Conservation (phyloP, 257 asterid species). For the Solanum lignicaule region DNA sequence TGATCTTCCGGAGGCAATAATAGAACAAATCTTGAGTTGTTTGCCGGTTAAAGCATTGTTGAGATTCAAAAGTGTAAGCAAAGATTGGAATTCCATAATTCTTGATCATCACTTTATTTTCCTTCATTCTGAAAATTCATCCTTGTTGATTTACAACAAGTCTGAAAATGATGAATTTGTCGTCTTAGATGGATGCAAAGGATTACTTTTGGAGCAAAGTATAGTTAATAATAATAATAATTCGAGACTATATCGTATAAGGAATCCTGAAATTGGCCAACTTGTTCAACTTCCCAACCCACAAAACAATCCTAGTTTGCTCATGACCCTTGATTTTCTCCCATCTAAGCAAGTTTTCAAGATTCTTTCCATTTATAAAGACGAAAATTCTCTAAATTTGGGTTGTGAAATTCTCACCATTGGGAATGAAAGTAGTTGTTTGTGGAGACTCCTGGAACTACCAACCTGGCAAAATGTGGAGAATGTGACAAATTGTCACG, state of each 20-base stretch:
- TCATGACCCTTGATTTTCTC: not conserved
- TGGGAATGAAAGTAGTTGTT: not conserved
- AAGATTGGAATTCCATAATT: not conserved
- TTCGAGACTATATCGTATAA: not conserved
- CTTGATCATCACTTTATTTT: not conserved
- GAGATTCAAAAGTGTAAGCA: not conserved
- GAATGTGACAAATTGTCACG: not conserved
- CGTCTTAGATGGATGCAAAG: not conserved
- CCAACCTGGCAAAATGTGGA: not conserved
- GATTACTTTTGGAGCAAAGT: not conserved
- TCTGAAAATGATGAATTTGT: not conserved
- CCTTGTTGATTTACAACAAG: not conserved
- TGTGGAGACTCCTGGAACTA: not conserved
- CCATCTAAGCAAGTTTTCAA: not conserved
- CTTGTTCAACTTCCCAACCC: not conserved
- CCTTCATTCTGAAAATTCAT: not conserved
- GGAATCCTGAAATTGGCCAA: not conserved
- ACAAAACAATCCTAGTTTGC: not conserved
- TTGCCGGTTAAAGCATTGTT: not conserved
- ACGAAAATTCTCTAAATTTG: not conserved
- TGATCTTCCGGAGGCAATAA: not conserved
- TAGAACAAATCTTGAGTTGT: not conserved
- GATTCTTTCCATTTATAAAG: not conserved
- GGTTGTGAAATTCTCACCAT: not conserved
- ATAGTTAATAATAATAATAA: not conserved